Conservation (phyloP, 2,329 filamentous ascomycete species). For the Tympanopsis confertula region DNA sequence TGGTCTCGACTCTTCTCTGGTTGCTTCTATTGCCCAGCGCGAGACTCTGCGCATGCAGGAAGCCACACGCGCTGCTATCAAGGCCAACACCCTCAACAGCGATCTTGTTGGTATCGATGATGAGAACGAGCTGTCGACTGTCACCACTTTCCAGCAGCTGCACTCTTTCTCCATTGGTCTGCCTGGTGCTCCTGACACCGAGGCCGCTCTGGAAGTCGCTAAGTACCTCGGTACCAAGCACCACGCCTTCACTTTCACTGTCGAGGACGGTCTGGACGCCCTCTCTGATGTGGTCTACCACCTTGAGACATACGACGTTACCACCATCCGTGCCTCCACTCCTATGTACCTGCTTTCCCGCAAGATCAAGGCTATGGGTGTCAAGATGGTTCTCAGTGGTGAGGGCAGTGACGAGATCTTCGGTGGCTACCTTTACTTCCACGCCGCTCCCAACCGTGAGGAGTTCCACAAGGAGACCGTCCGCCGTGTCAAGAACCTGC, state of each 20-base stretch:
- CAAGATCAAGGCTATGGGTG: slow-evolving; percentile 98
- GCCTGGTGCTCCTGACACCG: slow-evolving; percentile 81
- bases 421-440: slow-evolving; percentile 97
- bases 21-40: slow-evolving; percentile 87
- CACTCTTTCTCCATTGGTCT: slow-evolving; percentile 99
- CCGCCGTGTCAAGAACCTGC: slow-evolving; percentile 87
- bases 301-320: slow-evolving; percentile 95
- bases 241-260: slow-evolving; percentile 95
- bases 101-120: slow-evolving; percentile 90
- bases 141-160: slow-evolving; percentile 85
- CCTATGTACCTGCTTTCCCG: slow-evolving; percentile 96
- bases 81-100: slow-evolving; percentile 48
- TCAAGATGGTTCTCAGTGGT: slow-evolving; percentile 98
- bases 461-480: slow-evolving; percentile 95
- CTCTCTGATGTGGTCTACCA: slow-evolving; percentile 97
- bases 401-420: slow-evolving; percentile 98
- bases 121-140: slow-evolving; percentile 74
- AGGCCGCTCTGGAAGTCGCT: slow-evolving; percentile 83
- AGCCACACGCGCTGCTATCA: slow-evolving; percentile 26
- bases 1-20: slow-evolving; percentile 87
- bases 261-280: slow-evolving; percentile 93
- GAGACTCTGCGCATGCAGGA: slow-evolving; percentile 73
- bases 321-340: slow-evolving; percentile 93
- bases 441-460: slow-evolving; percentile 78
- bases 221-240: slow-evolving; percentile 96